A percentile compares a stretch with the other conserved stretches of the same genome.
phyloP scores from a whole-genome alignment of 2,329 filamentous ascomycete species.

The Colletotrichum spaethianum region DNA sequence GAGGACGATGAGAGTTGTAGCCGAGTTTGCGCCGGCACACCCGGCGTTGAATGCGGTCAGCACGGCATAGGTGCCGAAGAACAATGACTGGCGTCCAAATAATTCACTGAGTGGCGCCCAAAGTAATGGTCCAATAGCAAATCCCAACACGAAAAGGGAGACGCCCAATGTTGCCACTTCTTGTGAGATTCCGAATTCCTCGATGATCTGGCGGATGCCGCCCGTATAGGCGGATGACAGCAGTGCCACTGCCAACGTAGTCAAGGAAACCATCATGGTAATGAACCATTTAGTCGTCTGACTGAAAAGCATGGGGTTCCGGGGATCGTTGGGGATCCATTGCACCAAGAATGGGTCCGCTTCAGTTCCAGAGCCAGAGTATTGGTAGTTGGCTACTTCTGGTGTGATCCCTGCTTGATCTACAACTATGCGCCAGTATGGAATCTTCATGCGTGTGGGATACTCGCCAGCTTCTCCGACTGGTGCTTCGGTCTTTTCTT shows the following conservation, averaged over 20 bases:
- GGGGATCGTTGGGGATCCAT: constrained; percentile 73
- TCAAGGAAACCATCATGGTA: constrained; percentile 70
- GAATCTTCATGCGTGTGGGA: not conserved
- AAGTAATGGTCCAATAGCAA: constrained; percentile 71
- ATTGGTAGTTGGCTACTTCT: constrained; percentile 58
- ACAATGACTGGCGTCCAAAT: constrained; percentile 71
- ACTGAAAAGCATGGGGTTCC: constrained; percentile 72
- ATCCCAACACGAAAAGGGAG: constrained; percentile 63
- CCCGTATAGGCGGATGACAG: constrained; percentile 73
- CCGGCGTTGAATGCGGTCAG: constrained; percentile 74
- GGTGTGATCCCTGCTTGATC: constrained; percentile 8
- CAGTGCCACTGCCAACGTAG: constrained; percentile 75
- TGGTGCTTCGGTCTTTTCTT: not conserved
- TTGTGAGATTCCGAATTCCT: constrained; percentile 61
- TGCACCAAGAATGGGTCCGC: constrained; percentile 75
- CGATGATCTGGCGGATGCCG: constrained; percentile 64
- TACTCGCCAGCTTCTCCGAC: not conserved
- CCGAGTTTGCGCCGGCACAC: constrained; percentile 69
- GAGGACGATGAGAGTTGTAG: constrained; percentile 72
- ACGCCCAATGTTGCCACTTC: constrained; percentile 64
- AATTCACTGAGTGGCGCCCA: constrained; percentile 77
- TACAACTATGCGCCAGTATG: constrained; percentile 10
- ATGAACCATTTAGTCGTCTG: constrained; percentile 71
- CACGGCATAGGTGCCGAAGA: constrained; percentile 67
- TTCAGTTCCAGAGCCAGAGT: constrained; percentile 71